Percentiles rank a stretch among this genome's conserved stretches.
Conservation (phyloP, 306 rosid genomes). For the Casuarina glauca region DNA sequence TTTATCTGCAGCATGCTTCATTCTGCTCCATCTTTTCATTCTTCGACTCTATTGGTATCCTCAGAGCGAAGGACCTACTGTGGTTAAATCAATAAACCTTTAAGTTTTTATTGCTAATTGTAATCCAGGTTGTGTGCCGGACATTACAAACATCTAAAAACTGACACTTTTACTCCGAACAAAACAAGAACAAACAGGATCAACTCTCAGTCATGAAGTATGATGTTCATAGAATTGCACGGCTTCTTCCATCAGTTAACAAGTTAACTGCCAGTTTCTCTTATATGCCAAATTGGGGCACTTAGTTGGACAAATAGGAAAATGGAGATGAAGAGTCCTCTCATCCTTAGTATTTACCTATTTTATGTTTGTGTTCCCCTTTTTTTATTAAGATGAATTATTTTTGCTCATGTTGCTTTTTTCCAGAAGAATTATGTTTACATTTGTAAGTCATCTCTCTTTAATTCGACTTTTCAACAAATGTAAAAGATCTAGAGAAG, state of each 20-base stretch:
- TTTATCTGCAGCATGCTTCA: not conserved
- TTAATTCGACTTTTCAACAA: not conserved
- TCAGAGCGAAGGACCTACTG: not conserved
- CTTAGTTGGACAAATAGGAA: not conserved
- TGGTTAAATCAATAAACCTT: not conserved
- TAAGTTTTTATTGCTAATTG: not conserved
- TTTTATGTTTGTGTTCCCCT: not conserved
- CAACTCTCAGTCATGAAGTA: conserved; percentile 1
- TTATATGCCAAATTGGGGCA: not conserved
- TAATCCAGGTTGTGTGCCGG: not conserved
- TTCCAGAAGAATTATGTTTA: not conserved
- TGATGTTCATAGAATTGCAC: not conserved
- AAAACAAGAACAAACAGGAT: conserved; percentile 1
- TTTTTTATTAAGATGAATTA: too few relatives aligned
- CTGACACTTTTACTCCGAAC: not conserved
- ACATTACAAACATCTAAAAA: not conserved
- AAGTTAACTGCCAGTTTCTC: not conserved
- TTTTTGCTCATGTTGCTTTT: not conserved
- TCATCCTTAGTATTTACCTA: not conserved
- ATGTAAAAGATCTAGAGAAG: not conserved
- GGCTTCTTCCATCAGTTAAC: not conserved
- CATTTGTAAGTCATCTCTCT: not conserved
- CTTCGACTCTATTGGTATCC: not conserved
- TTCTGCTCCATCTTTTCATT: conserved; percentile 1
- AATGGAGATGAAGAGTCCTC: not conserved